These are phyloP conservation scores for Aspergillus vadensis DNA, from an alignment of 2,329 filamentous ascomycete genomes.

Conservation along the genomic window DNA sequence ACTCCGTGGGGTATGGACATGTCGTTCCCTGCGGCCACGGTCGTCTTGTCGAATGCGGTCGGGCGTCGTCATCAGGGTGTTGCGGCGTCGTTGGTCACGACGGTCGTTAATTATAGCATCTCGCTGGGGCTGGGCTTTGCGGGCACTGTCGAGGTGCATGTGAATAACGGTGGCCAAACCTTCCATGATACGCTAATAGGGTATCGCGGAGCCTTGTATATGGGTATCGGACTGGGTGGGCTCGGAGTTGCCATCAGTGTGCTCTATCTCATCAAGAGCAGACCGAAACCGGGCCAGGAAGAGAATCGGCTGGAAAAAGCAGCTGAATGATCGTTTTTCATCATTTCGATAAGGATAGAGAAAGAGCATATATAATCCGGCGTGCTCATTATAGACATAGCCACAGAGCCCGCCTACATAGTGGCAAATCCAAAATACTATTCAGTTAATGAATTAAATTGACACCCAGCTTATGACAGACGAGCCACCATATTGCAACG, in stretches of 20 bases:
- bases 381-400: background rate
- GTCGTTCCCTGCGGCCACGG: constrained; percentile 63
- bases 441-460: background rate
- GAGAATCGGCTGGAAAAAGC: background rate
- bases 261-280: constrained; percentile 12
- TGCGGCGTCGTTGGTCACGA: constrained; percentile 61
- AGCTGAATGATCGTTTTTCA: background rate
- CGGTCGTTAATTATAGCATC: constrained; percentile 69
- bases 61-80: constrained; percentile 53
- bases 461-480: too few species aligned
- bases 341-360: background rate
- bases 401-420: background rate
- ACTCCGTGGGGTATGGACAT: constrained; percentile 69
- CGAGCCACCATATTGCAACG: too few species aligned
- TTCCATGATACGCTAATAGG: constrained; percentile 37
- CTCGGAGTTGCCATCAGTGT: constrained; percentile 29
- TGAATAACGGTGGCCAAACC: constrained; percentile 43
- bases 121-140: constrained; percentile 67
- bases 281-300: background rate
- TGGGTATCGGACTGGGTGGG: constrained; percentile 40
- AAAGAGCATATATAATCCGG: background rate
- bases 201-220: constrained; percentile 46
- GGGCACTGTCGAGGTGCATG: constrained; percentile 61
- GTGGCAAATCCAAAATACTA: background rate
- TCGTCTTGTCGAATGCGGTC: constrained; percentile 60